Evolutionary conservation across 345 rosid species (phyloP).

Genomic region (Citrus australasica): DNA sequence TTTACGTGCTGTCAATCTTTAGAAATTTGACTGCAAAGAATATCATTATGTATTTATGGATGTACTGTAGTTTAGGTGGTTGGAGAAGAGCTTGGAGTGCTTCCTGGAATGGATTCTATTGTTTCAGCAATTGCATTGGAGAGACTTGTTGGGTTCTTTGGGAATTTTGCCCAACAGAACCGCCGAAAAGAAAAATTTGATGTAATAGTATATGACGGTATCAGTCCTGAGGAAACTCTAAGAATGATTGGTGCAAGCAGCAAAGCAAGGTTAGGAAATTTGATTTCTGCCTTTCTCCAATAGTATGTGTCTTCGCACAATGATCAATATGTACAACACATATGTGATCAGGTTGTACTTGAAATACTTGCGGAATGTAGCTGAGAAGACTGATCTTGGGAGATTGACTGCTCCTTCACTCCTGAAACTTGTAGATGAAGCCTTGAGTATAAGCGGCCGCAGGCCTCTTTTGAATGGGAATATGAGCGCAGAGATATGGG

Average conservation of each 20-base stretch:
- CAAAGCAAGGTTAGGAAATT: slow-evolving; percentile 58
- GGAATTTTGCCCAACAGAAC: slow-evolving; percentile 38
- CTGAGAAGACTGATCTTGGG: slow-evolving; percentile 90
- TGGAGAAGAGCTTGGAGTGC: slow-evolving; percentile 95
- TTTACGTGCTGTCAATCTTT: neutral
- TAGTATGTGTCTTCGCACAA: neutral
- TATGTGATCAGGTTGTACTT: slow-evolving; percentile 56
- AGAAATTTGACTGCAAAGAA: neutral
- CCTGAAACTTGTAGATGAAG: slow-evolving; percentile 69
- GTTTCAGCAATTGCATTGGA: slow-evolving; percentile 55
- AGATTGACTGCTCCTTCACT: slow-evolving; percentile 80
- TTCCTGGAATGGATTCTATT: slow-evolving; percentile 92
- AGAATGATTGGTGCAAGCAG: slow-evolving; percentile 72
- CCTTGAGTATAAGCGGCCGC: slow-evolving; percentile 50
- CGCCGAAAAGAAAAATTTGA: slow-evolving; percentile 46
- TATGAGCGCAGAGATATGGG: slow-evolving; percentile 72
- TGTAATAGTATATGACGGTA: slow-evolving; percentile 62
- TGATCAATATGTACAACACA: slow-evolving; percentile 7
- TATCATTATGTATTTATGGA: slow-evolving; percentile 2
- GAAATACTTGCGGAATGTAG: slow-evolving; percentile 64
- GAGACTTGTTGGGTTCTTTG: slow-evolving; percentile 53
- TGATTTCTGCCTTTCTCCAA: neutral
- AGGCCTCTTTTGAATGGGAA: slow-evolving; percentile 42
- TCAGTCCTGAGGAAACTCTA: slow-evolving; percentile 65
- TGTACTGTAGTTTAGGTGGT: slow-evolving; percentile 55